Conservation (phyloP, 768 basidiomycete genomes). For the Gloeostereum incarnatum region DNA sequence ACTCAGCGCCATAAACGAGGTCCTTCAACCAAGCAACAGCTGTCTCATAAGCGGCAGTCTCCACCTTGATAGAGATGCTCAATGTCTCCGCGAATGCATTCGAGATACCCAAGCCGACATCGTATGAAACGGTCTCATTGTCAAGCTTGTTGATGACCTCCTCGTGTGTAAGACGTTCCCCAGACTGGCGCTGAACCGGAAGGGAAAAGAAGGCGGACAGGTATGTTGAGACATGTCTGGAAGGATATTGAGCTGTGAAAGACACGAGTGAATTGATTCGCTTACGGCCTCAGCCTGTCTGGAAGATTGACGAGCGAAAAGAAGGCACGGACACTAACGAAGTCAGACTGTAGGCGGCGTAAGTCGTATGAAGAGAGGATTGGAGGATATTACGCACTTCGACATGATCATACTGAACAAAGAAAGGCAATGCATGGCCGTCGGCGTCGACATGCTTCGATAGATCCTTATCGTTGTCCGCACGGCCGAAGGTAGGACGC, state of each 20-base stretch:
- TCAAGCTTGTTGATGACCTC: conserved; percentile 88
- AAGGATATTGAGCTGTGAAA: conserved; percentile 4
- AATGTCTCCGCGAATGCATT: conserved; percentile 66
- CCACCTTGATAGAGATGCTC: conserved; percentile 77
- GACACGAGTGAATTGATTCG: conserved; percentile 1
- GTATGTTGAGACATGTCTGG: conserved; percentile 71
- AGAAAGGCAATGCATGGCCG: conserved; percentile 67
- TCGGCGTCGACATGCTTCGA: conserved; percentile 59
- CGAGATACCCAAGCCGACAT: conserved; percentile 55
- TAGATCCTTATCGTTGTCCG: conserved; percentile 32
- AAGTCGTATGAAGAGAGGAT: conserved; percentile 3
- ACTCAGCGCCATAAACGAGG: conserved; percentile 64
- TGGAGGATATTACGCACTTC: conserved; percentile 36
- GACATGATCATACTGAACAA: conserved; percentile 91
- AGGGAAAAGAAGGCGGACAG: conserved; percentile 82
- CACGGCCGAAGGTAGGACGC: conserved; percentile 20
- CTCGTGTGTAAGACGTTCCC: conserved; percentile 71
- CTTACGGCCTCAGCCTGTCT: conserved; percentile 67
- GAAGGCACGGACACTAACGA: conserved; percentile 72
- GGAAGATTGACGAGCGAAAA: conserved; percentile 74
- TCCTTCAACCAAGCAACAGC: conserved; percentile 85
- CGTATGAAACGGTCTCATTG: conserved; percentile 85
- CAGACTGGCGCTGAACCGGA: conserved; percentile 63
- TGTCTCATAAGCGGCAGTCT: conserved; percentile 65
- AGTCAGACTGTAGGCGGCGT: conserved; percentile 63